Conservation (phyloP, 1,284 basidiomycete species). For the Tranzscheliella williamsii region DNA sequence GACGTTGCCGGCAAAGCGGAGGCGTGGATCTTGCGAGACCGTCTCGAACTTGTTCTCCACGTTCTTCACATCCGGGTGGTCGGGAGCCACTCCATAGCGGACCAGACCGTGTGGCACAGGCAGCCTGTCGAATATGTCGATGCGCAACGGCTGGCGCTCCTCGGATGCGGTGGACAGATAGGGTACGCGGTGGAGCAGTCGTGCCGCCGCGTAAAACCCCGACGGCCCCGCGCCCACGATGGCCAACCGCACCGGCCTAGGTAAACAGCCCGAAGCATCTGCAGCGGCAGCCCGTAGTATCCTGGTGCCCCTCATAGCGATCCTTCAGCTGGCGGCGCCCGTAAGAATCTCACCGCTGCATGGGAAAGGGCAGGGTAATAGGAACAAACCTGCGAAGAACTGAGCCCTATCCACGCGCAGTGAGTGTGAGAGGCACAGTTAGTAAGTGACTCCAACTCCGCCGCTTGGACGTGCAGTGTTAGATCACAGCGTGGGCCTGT, state of each 20-base stretch:
- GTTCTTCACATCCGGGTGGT: constrained; percentile 99
- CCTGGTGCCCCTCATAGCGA: no score
- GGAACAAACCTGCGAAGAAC: no score
- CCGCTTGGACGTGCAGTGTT: no score
- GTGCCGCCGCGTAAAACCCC: constrained; percentile 83
- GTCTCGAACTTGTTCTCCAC: constrained; percentile 90
- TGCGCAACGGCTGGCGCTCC: constrained; percentile 44
- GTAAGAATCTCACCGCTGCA: no score
- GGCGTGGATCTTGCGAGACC: constrained; percentile 59
- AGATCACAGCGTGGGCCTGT: no score
- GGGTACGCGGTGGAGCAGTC: constrained; percentile 42
- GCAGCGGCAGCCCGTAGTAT: neutral
- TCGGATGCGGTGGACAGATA: constrained; percentile 5
- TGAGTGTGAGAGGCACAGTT: no score
- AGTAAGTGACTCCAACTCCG: no score
- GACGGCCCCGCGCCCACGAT: constrained; percentile 89
- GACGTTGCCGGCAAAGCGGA: constrained; percentile 82
- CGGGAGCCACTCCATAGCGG: constrained; percentile 94
- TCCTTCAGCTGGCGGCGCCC: no score
- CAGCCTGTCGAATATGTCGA: constrained; percentile 89
- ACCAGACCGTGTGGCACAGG: constrained; percentile 95
- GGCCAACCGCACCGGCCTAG: constrained; percentile 65
- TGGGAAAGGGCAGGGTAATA: no score
- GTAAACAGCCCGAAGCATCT: neutral
- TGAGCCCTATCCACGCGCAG: no score